Evolutionary conservation across 352 stramenopile genomes (phyloP).

Genomic region (Aphanomyces astaci): DNA sequence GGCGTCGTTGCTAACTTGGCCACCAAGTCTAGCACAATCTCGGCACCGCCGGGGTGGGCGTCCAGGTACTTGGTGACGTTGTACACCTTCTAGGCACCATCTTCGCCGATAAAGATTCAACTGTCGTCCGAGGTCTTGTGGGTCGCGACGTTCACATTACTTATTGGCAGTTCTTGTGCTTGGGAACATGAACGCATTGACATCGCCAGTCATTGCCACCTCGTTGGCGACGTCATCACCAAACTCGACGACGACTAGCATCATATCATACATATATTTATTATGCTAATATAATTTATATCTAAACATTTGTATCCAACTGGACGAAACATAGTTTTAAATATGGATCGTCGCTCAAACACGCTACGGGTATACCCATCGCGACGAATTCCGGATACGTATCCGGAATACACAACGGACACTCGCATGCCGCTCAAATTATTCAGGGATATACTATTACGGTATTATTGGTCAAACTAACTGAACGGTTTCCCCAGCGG

Average conservation of each 20-base stretch:
- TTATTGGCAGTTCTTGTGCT: constrained; percentile 30
- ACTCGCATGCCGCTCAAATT: too few relatives aligned
- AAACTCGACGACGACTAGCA: neutral
- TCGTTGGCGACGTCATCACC: neutral
- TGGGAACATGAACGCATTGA: neutral
- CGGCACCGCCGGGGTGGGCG: constrained; percentile 96
- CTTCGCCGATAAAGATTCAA: constrained; percentile 78
- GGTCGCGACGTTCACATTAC: constrained; percentile 91
- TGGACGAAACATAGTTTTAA: too few relatives aligned
- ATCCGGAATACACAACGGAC: too few relatives aligned
- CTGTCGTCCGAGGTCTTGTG: constrained; percentile 78
- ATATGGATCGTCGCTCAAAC: too few relatives aligned
- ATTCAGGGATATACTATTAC: too few relatives aligned
- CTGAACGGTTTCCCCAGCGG: too few relatives aligned
- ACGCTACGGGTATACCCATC: too few relatives aligned
- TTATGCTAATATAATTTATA: too few relatives aligned
- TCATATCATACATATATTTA: too few relatives aligned
- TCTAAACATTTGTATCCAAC: too few relatives aligned
- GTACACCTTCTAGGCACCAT: constrained; percentile 89
- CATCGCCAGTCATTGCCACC: neutral
- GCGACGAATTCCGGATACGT: too few relatives aligned
- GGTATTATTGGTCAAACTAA: too few relatives aligned
- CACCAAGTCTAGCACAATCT: constrained; percentile 96
- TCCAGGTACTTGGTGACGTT: constrained; percentile 97
- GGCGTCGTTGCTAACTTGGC: constrained; percentile 87